phyloP scores from a whole-genome alignment of 306 rosid genomes.

The Acacia acuminata region DNA sequence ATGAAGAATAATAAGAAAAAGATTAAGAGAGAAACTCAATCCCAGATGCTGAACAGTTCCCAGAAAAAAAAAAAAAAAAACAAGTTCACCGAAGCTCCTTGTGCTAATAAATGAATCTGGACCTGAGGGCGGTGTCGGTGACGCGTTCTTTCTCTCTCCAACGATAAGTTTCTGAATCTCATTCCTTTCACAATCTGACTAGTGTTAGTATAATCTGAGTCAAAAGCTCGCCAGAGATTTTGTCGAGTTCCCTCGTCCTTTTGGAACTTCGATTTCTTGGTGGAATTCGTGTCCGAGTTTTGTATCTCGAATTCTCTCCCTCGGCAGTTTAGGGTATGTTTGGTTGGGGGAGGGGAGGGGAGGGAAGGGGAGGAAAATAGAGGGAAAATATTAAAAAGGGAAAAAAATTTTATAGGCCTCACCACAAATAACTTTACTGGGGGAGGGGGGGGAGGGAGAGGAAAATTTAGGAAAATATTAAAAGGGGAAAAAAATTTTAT shows the following conservation, averaged over 20 bases:
- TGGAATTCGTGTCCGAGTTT: neutral
- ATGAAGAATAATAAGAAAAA: too few species aligned
- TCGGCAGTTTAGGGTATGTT: neutral
- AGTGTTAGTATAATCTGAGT: conserved; percentile 21
- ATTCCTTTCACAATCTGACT: neutral
- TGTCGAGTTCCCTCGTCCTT: conserved; percentile 10
- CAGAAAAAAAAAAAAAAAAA: neutral
- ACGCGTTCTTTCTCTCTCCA: neutral
- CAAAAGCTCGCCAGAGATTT: neutral
- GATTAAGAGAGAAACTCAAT: too few species aligned
- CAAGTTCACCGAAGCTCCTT: neutral
- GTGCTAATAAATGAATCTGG: neutral
- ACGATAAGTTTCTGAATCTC: neutral
- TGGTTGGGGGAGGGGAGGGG: too few species aligned
- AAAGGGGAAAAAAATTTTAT: too few species aligned
- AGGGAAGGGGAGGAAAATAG: too few species aligned
- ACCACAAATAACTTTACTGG: too few species aligned
- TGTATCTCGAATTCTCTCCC: neutral
- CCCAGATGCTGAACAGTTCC: too few species aligned
- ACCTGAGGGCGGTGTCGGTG: neutral
- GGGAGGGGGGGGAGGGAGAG: too few species aligned
- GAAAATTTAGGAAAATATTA: too few species aligned
- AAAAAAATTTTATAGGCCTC: too few species aligned
- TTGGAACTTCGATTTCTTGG: neutral
- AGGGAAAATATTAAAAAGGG: too few species aligned